These are phyloP conservation scores for Pseudogymnoascus sp. DNA, from an alignment of 2,329 filamentous ascomycete species.

Conservation along the genomic window DNA sequence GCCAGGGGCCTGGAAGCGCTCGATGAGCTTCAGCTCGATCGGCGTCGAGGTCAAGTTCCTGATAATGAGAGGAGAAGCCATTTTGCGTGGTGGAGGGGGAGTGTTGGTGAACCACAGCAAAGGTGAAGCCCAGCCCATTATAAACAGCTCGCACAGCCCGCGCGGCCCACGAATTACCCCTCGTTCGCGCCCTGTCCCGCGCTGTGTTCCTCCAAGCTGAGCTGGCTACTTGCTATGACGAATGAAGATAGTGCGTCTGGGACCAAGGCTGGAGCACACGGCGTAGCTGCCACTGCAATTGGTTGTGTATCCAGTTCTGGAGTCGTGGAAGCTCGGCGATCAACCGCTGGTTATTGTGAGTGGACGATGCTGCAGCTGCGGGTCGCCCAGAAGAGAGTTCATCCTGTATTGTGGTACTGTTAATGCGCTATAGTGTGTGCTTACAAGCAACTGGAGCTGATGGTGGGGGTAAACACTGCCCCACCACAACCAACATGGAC, in stretches of 20 bases:
- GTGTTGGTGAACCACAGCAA: not conserved
- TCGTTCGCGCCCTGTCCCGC: slow-evolving; percentile 2
- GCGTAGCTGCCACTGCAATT: not conserved
- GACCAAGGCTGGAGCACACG: not conserved
- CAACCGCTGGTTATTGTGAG: not conserved
- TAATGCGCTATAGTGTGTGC: not conserved
- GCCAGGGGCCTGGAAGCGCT: slow-evolving; percentile 58
- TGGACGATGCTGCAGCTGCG: not conserved
- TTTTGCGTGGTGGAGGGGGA: not conserved
- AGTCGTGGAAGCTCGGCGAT: slow-evolving; percentile 2
- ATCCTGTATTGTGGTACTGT: slow-evolving; percentile 1
- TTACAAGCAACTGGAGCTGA: not conserved
- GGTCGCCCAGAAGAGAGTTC: not conserved
- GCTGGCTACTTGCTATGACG: not conserved
- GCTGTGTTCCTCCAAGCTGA: not conserved
- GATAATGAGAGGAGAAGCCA: slow-evolving; percentile 50
- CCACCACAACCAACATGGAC: not conserved
- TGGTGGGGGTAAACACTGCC: slow-evolving; percentile 5
- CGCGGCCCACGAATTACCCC: not conserved
- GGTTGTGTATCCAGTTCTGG: not conserved
- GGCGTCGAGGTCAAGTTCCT: slow-evolving; percentile 73
- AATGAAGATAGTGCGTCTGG: not conserved
- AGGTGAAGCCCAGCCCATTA: slow-evolving; percentile 7
- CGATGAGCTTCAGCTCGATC: slow-evolving; percentile 65
- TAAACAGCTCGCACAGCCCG: not conserved